phyloP scores from a whole-genome alignment of 768 basidiomycete genomes.

The Cystofilobasidium ferigula region DNA sequence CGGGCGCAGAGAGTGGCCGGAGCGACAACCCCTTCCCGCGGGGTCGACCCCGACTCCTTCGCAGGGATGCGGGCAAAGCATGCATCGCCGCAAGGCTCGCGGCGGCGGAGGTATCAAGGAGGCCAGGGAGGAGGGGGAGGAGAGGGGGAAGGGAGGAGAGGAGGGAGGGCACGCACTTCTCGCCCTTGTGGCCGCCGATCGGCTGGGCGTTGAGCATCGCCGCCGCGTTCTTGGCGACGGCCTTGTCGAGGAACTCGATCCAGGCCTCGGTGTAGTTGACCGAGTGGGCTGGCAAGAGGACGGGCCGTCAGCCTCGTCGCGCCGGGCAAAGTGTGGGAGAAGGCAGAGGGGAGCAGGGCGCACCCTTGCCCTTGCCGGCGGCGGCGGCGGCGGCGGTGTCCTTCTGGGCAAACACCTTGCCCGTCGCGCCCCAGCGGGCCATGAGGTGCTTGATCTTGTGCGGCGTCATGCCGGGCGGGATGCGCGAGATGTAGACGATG shows the following conservation, averaged over 20 bases:
- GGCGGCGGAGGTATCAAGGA: background rate
- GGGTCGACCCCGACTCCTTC: too few relatives aligned
- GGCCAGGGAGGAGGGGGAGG: background rate
- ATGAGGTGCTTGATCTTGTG: slow-evolving; percentile 89
- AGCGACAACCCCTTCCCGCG: too few relatives aligned
- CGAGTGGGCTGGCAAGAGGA: slow-evolving; percentile 11
- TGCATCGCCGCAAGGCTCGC: too few relatives aligned
- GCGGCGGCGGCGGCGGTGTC: slow-evolving; percentile 47
- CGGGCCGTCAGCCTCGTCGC: too few relatives aligned
- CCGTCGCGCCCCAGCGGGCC: slow-evolving; percentile 77
- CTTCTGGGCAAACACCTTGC: slow-evolving; percentile 81
- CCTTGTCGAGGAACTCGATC: slow-evolving; percentile 96
- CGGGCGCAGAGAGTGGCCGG: too few relatives aligned
- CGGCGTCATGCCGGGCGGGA: slow-evolving; percentile 97
- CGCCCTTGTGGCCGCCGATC: slow-evolving; percentile 52
- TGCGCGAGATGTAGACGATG: slow-evolving; percentile 78
- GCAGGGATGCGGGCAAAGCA: too few relatives aligned
- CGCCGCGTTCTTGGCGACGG: slow-evolving; percentile 74
- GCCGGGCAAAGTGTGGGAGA: background rate
- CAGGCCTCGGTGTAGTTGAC: slow-evolving; percentile 85
- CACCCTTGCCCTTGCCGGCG: background rate
- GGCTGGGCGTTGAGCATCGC: slow-evolving; percentile 92
- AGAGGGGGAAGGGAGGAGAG: background rate
- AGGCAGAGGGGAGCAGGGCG: background rate
- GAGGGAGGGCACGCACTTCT: slow-evolving; percentile 27